Evolutionary conservation across 129 eudicot species (phyloP), one percentile per base, ranked within the genome.

Genomic region (Centrapalus pauciflorus): DNA sequence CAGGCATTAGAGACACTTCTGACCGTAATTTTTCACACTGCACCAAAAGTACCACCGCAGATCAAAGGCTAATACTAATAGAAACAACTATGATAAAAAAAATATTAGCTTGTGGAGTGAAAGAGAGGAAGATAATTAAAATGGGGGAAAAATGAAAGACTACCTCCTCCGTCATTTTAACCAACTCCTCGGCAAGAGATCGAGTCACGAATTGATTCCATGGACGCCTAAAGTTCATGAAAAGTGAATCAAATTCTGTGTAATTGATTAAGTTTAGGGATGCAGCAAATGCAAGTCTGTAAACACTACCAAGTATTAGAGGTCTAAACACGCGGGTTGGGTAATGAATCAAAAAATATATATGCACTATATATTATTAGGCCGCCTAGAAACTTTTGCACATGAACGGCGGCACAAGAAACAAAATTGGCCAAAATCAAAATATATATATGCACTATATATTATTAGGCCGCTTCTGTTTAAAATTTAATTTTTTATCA

Each of bases 131-230:
- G 43, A 26, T 3, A 28, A 34, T 30, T 50, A 60, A 40, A 62
- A 49, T 5, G 6, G 13, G 6, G 20, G 14, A 32, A 30, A 56
- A 30, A 29, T 13, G 59, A 46, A 61, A 61, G 16, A 0, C n/a
- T 60, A 87, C 97, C 86, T 87, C 84, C 57, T 79, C 97, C 9
- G 97, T 91, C 96, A 91, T 76, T 72, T 87, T 87, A 61, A 91
- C 97, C 78, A 91, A 70, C 83, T 91, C 97, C 83, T 91, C 97
- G 23, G 97, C 90, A 83, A 91, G 96, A 66, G 97, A n/a, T n/a
- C n/a, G n/a, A 87, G 72, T 91, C 96, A 37, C 97, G 88, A 45
- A 91, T 91, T 26, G 97, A 85, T 79, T 87, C 96, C 97, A 91
- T 62, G 63, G 97, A 85, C 37, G 90, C 96, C 97, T 91, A 75